Evolutionary conservation across 148 eudicot species (phyloP), one percentile per base, ranked within the genome.

Genomic region (Silene latifolia): DNA sequence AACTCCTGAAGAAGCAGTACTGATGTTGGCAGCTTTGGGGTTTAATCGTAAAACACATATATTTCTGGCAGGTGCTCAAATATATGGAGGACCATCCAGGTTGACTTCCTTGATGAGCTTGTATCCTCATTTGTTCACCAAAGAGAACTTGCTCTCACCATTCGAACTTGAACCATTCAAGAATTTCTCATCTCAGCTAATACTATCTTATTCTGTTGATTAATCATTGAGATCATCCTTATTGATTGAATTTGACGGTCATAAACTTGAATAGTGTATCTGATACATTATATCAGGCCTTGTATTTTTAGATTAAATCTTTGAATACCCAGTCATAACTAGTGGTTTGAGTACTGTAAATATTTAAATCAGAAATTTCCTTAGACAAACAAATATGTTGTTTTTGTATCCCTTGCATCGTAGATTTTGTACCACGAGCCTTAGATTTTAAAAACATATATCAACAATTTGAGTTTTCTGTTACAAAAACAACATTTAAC

Each of bases 21-120:
- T 96, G 59, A 92, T 96, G 98, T 91, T 96, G 73, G 94, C 97
- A 39, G 98, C 86, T 71, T 92, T 96, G 60, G 99, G 99, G 76
- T 96, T 96, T 78, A 90, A 88, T 66, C 92, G 99, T 15, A 83
- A 87, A 74, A 92, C 97, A 18, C 92, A 75, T 60, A 74, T 96
- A 75, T 96, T 62, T 79, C 81, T 92, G 71, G 99, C 99, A 4
- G 99, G 99, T 76, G 96, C 99, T 79, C 92, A 96, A 79, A 96
- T 92, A 64, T 96, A 92, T 74, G 98, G 99, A 68, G 99, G 99
- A 46, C 81, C 82, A 42, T 82, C 98, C 63, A 88, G 99, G 71
- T 84, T 96, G 84, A 88, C 89, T 69, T 88, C 93, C 63, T 88
- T 96, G 79, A 90, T 82, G 27, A 86, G 82, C 70, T 77, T 96